Base-by-base conservation (phyloP, 2,329 filamentous ascomycete genomes). In the Fusarium anguioides region DNA sequence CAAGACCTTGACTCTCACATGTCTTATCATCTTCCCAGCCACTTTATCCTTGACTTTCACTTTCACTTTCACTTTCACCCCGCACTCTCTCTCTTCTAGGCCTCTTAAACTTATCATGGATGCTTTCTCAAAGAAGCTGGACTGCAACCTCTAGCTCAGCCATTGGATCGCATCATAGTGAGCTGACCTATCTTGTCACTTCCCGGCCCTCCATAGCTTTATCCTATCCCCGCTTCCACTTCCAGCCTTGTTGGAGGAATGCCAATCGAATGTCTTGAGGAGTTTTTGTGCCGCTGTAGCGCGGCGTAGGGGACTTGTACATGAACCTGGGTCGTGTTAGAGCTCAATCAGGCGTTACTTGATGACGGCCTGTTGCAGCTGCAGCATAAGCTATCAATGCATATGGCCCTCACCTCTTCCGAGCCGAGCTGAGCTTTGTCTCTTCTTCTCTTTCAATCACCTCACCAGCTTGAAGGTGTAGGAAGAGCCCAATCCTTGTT, bases 151-250 rank as follows among this genome's bases (percentile, higher is more conserved):
- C 20, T 17, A 44, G 23, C 15, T 23, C 24, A 37, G 18, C 60
- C 50, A 72, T 72, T 72, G 70, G 70, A 20, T 33, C 39, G 40
- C 26, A 39, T 65, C 55, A 39, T 21, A 20, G 26, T 41, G 50
- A 57, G 42, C 42, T 64, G 50, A 36, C 47, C 51, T 58, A 64
- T 58, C 48, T 51, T 49, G 18, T 46, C 52, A 45, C 64, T 59
- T 64, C 64, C 56, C 59, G 51, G 45, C 62, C 60, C 58, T 59
- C 68, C 55, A 51, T 40, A 40, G 49, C 58, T 33, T 62, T 65
- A 70, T 72, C 66, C 41, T 55, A 57, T 51, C 68, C 58, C 52
- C 66, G 52, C 66, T 61, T 26, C 29, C 61, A 69, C 50, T 27
- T 20, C 27, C 50, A 68, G 57, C 54, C 60, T 70, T 58, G 58